Conservation (phyloP, 192 early-diverging fungal genomes). For the Linderina pennispora region DNA sequence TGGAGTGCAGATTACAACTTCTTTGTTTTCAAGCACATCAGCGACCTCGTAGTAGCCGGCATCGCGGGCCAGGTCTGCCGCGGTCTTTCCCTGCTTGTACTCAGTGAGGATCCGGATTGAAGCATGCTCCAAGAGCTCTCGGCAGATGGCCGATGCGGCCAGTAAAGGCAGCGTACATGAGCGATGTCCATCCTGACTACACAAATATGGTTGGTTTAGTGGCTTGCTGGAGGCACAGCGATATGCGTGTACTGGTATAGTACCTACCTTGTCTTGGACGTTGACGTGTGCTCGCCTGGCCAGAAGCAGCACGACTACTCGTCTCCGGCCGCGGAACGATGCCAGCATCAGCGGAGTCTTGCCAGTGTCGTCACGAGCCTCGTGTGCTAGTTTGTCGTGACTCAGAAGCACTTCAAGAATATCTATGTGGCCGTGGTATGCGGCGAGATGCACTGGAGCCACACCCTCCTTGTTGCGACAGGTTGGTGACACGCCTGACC, state of each 20-base stretch:
- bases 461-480: conserved; percentile 28
- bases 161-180: conserved; percentile 41
- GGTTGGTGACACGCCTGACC: not conserved
- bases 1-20: conserved; percentile 13
- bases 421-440: conserved; percentile 27
- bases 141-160: conserved; percentile 41
- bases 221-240: too few relatives aligned
- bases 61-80: conserved; percentile 19
- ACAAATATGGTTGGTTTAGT: too few relatives aligned
- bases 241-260: too few relatives aligned
- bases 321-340: conserved; percentile 36
- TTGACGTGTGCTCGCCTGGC: conserved; percentile 9
- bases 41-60: conserved; percentile 42
- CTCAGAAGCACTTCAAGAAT: conserved; percentile 2
- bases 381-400: not conserved
- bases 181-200: conserved; percentile 37
- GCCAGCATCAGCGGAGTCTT: conserved; percentile 42
- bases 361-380: conserved; percentile 16
- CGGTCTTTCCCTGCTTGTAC: conserved; percentile 4
- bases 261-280: conserved; percentile 18
- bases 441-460: conserved; percentile 27
- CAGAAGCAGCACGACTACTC: conserved; percentile 12
- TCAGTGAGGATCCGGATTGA: conserved; percentile 6
- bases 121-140: conserved; percentile 26
- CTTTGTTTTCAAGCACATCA: conserved; percentile 27